These are phyloP conservation scores for Diaporthe citrichinensis DNA, from an alignment of 2,329 filamentous ascomycete species.

Conservation along the genomic window DNA sequence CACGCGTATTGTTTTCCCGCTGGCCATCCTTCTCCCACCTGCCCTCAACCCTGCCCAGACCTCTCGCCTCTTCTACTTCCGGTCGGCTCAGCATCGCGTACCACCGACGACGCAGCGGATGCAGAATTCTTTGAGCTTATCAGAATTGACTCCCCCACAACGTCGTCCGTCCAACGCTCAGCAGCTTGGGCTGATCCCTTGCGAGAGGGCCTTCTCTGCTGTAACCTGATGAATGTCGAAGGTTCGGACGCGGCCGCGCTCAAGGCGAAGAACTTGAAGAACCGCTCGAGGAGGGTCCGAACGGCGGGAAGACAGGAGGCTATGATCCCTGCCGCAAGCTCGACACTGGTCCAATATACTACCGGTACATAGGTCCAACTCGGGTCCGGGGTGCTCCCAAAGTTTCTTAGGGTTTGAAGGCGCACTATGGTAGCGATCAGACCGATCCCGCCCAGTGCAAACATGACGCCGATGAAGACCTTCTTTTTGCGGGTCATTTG, in stretches of 20 bases:
- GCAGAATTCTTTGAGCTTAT: not conserved
- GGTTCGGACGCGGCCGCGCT: not conserved
- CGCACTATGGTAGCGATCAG: slow-evolving; percentile 38
- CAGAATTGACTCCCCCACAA: not conserved
- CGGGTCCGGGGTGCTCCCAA: slow-evolving; percentile 32
- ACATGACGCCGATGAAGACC: slow-evolving; percentile 39
- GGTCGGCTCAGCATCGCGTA: not conserved
- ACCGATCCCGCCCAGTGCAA: slow-evolving; percentile 39
- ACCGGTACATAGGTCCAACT: slow-evolving; percentile 35
- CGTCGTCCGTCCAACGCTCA: slow-evolving; percentile 2
- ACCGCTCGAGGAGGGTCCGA: slow-evolving; percentile 35
- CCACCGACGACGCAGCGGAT: not conserved
- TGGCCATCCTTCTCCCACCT: not conserved
- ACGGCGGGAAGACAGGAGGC: slow-evolving; percentile 40
- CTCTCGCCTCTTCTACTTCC: slow-evolving; percentile 1
- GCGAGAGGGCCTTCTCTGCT: slow-evolving; percentile 8
- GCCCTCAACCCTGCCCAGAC: slow-evolving; percentile 7
- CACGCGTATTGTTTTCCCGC: not conserved
- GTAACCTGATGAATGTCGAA: slow-evolving; percentile 14
- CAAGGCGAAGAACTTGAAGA: slow-evolving; percentile 34
- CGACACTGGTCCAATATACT: slow-evolving; percentile 39
- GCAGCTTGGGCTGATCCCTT: not conserved
- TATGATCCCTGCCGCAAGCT: slow-evolving; percentile 41
- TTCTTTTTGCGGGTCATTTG: slow-evolving; percentile 40
- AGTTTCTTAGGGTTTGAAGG: slow-evolving; percentile 25